Base-by-base conservation (phyloP, 1,139 yeast genomes). In the Candida glucosophila region DNA sequence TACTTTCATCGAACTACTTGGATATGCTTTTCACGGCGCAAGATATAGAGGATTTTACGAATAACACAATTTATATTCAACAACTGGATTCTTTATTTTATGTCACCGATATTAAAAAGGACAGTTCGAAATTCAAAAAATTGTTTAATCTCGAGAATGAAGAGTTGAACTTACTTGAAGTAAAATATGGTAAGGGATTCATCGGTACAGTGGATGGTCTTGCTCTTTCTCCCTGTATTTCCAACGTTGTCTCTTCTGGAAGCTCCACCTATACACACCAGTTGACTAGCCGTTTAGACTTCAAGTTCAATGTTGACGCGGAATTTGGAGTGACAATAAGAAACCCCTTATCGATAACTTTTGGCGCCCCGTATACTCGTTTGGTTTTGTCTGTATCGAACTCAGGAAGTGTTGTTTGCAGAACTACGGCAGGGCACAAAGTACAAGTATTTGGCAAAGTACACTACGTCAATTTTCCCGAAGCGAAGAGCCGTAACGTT, bases 191-290 rank as follows among this genome's bases (percentile, higher is more conserved):
- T 1, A 34, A 28, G 5, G 22, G 28, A 4, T 22, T 26, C 8
- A 12, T 14, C 4, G 15, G 15, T 1, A 14, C 18, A 4, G 14
- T 34, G 3, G 17, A 20, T 6, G 36, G 35, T 11, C 27, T 35
- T 4, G 47, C 52, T 6, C 29, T 43, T 8, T 41, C 49, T 8
- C 29, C 27, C 14, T 44, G 52, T 24, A 28, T 39, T 7, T 41
- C 49, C 3, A 33, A 49, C 3, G 28, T 23, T 15, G 30, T 38
- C 8, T 40, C 50, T 3, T 35, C 42, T 12, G 32, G 37, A 3
- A 48, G 48, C 3, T 51, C 44, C 3, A 24, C 36, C 4, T 39
- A 34, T 17, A 22, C 47, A 6, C 43, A 41, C n/a, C n/a, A n/a
- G n/a, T n/a, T n/a, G n/a, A n/a, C n/a, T n/a, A n/a, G n/a, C n/a